Evolutionary conservation across 495 filamentous ascomycete genomes (phyloP), one percentile per base, ranked within the genome.

Genomic region (Cairneyella variabilis): DNA sequence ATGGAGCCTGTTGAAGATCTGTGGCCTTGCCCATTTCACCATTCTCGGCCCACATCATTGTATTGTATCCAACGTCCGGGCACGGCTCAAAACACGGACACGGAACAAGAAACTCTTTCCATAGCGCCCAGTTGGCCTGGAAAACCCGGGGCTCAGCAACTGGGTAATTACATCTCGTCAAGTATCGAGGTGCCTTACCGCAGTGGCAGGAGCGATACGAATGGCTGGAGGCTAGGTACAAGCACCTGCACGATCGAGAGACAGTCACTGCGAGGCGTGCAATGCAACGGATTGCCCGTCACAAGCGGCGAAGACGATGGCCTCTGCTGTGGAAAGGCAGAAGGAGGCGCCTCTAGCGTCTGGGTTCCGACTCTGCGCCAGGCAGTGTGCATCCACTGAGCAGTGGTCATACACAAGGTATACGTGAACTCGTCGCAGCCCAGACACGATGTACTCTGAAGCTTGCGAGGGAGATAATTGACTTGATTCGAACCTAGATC

Each of bases 161-260:
- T 51, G 44, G 54, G 46, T 17, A 28, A 17, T 14, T 43, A n/a
- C n/a, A n/a, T n/a, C n/a, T n/a, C n/a, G n/a, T n/a, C n/a, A n/a
- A n/a, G n/a, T n/a, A n/a, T n/a, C n/a, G n/a, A n/a, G n/a, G n/a
- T n/a, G n/a, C n/a, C n/a, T n/a, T n/a, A n/a, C n/a, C n/a, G n/a
- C 30, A 8, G 1, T 59, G 50, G 56, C 51, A 49, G 44, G 42
- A 40, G 25, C 50, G 49, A 43, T 59, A 49, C 42, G 32, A 54
- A 32, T 59, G 25, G 56, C 48, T 59, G 9, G 51, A 59, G 23
- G 23, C 56, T 59, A 34, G 51, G 53, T 60, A 60, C 42, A 56
- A 48, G 45, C 56, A 56, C 40, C 38, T 60, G 28, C 53, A 60
- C 46, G 37, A 60, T 43, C 51, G 53, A 60, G 46, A 47, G 25